Percentiles rank a stretch among this genome's conserved stretches.
These are phyloP conservation scores for Escovopsis sp. DNA, from an alignment of 2,329 filamentous ascomycete species.

Conservation along the genomic window DNA sequence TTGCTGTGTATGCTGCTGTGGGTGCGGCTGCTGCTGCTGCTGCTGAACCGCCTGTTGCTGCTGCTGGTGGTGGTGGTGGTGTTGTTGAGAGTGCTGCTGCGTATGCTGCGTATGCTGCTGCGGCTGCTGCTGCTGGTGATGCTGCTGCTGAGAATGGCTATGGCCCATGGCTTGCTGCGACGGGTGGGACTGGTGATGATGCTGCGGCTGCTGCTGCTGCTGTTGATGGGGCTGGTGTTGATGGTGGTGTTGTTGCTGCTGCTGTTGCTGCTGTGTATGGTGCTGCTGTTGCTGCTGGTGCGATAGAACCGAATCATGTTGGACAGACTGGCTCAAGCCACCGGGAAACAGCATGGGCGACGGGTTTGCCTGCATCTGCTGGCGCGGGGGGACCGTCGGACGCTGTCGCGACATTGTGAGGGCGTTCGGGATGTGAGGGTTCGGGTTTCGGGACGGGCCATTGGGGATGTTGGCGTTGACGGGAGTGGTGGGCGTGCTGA, in stretches of 20 bases:
- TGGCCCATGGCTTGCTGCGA: constrained; percentile 7
- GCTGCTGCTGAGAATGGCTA: constrained; percentile 16
- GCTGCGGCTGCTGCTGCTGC: constrained; percentile 15
- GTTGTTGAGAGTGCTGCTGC: constrained; percentile 20
- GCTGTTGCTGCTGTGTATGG: constrained; percentile 13
- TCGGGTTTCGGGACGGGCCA: constrained; percentile 30
- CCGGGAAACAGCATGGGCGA: constrained; percentile 23
- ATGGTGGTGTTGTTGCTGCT: constrained; percentile 20
- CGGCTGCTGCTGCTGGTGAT: constrained; percentile 16
- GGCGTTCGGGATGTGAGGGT: constrained; percentile 32
- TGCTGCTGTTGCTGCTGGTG: constrained; percentile 26
- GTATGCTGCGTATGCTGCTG: constrained; percentile 28
- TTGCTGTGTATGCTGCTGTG: constrained; percentile 15
- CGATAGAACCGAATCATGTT: constrained; percentile 28
- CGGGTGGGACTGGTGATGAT: constrained; percentile 5
- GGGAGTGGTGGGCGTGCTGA: constrained; percentile 27
- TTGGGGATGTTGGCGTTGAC: constrained; percentile 33
- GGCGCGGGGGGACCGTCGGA: constrained; percentile 26
- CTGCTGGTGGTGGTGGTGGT: constrained; percentile 13
- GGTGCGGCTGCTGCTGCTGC: constrained; percentile 16
- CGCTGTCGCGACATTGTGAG: constrained; percentile 31
- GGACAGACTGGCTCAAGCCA: constrained; percentile 26
- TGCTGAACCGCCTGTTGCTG: constrained; percentile 19
- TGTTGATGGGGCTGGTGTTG: constrained; percentile 20
- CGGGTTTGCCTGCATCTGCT: constrained; percentile 28